Conservation (phyloP, 148 eudicot species). For the Chenopodium suecicum region DNA sequence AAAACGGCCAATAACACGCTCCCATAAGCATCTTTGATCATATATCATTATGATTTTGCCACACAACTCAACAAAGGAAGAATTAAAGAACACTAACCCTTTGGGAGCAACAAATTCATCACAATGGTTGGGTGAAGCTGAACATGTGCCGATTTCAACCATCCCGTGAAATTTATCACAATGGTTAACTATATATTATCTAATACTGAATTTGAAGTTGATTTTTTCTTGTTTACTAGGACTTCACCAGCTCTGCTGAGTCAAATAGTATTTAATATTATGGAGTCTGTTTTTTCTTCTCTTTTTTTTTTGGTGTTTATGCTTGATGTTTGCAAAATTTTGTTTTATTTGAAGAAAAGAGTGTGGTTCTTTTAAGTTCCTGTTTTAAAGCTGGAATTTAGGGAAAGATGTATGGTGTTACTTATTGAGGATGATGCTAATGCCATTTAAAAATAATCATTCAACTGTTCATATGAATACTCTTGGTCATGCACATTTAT, state of each 20-base stretch:
- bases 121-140: neutral
- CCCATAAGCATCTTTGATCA: neutral
- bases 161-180: neutral
- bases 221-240: neutral
- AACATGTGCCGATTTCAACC: neutral
- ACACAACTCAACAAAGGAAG: neutral
- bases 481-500: neutral
- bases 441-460: neutral
- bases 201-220: neutral
- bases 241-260: neutral
- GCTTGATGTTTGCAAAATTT: neutral
- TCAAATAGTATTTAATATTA: too few species aligned
- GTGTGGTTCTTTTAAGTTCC: neutral
- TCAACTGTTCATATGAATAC: neutral
- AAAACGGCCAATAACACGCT: neutral
- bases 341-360: too few species aligned
- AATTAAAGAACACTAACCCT: neutral
- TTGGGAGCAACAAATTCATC: neutral
- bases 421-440: neutral
- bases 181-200: neutral
- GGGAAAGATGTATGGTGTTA: neutral
- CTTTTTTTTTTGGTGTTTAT: neutral
- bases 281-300: neutral
- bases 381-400: neutral
- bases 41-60: neutral